Conservation (phyloP, 2,329 filamentous ascomycete species). For the Pseudocercospora vitis region DNA sequence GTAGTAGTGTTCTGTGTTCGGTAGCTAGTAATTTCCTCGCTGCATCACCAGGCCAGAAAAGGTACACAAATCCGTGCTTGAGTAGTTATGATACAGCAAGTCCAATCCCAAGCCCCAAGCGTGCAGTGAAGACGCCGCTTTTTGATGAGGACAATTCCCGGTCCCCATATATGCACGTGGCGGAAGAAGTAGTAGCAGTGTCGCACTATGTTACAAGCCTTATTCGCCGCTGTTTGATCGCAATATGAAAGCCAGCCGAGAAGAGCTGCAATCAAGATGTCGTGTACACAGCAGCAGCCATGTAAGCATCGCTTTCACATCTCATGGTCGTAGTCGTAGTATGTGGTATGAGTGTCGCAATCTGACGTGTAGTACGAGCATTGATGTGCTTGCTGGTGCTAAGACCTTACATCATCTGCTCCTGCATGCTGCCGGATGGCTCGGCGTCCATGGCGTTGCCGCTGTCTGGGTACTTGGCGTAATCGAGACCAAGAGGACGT, state of each 20-base stretch:
- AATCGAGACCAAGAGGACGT: conserved; percentile 87
- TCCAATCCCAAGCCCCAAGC: neutral
- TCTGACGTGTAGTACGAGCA: neutral
- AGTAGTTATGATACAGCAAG: neutral
- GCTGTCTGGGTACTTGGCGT: conserved; percentile 84
- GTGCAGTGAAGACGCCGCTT: conserved; percentile 3
- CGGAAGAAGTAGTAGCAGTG: neutral
- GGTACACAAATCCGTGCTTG: no score
- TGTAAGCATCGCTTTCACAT: conserved; percentile 7
- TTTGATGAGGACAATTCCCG: conserved; percentile 2
- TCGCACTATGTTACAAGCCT: neutral
- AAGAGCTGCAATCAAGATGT: no score
- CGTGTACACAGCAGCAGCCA: conserved; percentile 1
- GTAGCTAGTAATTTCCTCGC: no score
- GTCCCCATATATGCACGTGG: conserved; percentile 1
- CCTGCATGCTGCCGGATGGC: conserved; percentile 73
- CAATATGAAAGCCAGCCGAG: conserved; percentile 2
- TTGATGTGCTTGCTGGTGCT: neutral
- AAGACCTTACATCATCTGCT: conserved; percentile 82
- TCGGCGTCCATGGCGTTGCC: conserved; percentile 79
- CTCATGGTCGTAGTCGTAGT: neutral
- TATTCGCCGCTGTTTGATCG: neutral
- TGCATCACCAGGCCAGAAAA: neutral
- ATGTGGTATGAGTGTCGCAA: neutral
- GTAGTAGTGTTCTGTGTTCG: conserved; percentile 6